A percentile compares a stretch with the other conserved stretches of the same genome.
Conservation (phyloP, 225 moss, liverwort and hornwort genomes). For the Straminergon stramineum region DNA sequence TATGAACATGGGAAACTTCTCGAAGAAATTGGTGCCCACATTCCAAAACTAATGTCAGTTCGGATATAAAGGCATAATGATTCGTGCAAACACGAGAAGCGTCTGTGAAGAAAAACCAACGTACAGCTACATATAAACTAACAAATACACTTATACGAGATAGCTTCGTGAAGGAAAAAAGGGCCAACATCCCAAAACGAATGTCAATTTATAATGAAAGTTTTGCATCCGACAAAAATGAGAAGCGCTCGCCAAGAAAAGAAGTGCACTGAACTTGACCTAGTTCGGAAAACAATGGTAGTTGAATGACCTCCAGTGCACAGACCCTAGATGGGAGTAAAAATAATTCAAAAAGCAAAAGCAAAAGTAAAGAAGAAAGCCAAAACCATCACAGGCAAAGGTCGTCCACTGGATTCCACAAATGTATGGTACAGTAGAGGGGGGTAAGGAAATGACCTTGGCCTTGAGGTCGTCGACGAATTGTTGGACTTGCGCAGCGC, state of each 20-base stretch:
- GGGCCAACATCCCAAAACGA: background rate
- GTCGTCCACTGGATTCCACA: background rate
- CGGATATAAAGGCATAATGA: background rate
- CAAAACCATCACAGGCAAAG: background rate
- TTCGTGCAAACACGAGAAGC: background rate
- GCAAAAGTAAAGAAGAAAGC: background rate
- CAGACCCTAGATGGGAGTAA: background rate
- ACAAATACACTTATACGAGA: background rate
- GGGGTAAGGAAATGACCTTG: conserved; percentile 18
- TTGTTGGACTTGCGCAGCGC: conserved; percentile 51
- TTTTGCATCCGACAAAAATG: background rate
- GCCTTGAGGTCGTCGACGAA: conserved; percentile 58
- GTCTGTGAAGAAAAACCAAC: background rate
- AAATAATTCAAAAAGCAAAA: no score
- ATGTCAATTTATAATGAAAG: background rate
- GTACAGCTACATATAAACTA: background rate
- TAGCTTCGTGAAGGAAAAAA: background rate
- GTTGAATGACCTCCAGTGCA: background rate
- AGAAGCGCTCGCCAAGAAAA: background rate
- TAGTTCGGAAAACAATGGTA: background rate
- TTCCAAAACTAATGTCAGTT: background rate
- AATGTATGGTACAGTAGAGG: background rate
- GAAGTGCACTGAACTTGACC: background rate
- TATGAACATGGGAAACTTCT: no score
- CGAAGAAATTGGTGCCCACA: background rate